Base-by-base conservation (phyloP, 2,329 filamentous ascomycete species). In the Apiospora saccharicola region DNA sequence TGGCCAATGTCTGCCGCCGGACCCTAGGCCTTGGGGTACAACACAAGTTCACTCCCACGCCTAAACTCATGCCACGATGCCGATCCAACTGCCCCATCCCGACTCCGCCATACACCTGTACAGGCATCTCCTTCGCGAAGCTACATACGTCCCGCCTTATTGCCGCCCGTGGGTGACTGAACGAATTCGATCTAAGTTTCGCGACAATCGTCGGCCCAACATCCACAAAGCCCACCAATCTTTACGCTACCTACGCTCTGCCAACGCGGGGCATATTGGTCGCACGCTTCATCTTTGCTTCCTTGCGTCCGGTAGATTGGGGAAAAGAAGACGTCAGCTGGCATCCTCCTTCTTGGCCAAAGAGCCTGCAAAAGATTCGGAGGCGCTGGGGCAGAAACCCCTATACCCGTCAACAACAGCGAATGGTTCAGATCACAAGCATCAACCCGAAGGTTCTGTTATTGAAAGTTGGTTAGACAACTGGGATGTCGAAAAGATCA, bases 81-180 rank as follows among this genome's bases (percentile, higher is more conserved):
- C 80, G 69, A 79, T 80, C 34, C 81, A 79, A 69, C 80, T 85
- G 30, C 79, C 79, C 24, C 76, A 79, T 51, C 81, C 82, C 14
- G 74, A 71, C 13, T 77, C 75, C 0, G 74, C 83, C 4, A 76
- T 86, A 19, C 85, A 87, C 75, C 80, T 90, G 67, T 92, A 90
- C 79, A 86, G 90, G 71, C 85, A 89, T 72, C 82, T 92, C 30
- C 87, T 92, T 47, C 89, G 90, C 73, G 89, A 91, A 81, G 83
- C 85, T 51, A 86, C 87, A 41, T 92, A 92, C 77, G 86, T 92
- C 2, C 89, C 89, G 1, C 83, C 83, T 2, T 80, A 86, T 51
- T 87, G 87, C 72, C 85, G 85, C 51, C 79, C 81, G 2, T 85
- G 82, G 71, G 80, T 88, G 70, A 78, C 81, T 67, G 75, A 81